Evolutionary conservation across 192 early-diverging fungal species (phyloP), one percentile per base, ranked within the genome.

Genomic region (Coemansia sp.): DNA sequence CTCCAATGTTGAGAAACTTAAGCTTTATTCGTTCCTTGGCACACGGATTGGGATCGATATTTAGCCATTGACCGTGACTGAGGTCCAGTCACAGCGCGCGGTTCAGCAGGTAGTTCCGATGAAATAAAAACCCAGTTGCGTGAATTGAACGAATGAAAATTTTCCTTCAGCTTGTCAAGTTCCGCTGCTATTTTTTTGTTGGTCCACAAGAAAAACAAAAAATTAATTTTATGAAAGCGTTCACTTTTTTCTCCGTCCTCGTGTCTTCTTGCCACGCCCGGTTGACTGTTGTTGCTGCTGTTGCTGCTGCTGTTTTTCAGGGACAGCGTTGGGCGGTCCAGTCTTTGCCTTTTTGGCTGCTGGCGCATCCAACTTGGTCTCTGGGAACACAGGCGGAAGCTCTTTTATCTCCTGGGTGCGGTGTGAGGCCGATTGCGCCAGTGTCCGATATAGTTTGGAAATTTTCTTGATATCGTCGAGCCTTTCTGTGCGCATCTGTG

Each of bases 401-500:
- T 61, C 59, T 50, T 68, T 80, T 50, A 80, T 56, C 4, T 49
- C 53, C 7, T 36, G 33, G 9, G 57, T 15, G 2, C 77, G 69
- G 11, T 66, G 56, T 17, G 77, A 71, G 1, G 77, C 38, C n/a
- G 52, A 56, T 46, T 69, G 69, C 5, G 72, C 73, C 20, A 80
- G 59, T n/a, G 53, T 38, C 48, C 73, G 68, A 32, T 80, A 72
- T 10, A 80, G 62, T 1, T 67, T 65, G 7, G 77, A 68, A 23
- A 80, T 69, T 59, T 33, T 65, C 42, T 65, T 74, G 41, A 80
- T 68, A 42, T 80, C 77, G 40, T 66, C 66, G 9, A 80, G 69
- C 41, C 49, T 58, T 53, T 67, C 65, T 0, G 77, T 80, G 65
- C 77, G 77, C 57, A 74, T 49, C 65, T 80, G 67, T 42, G 67